A percentile compares a stretch with the other conserved stretches of the same genome.
These are phyloP conservation scores for Phoenix roebelenii DNA, from an alignment of 176 grass and related monocot genomes.

Conservation along the genomic window DNA sequence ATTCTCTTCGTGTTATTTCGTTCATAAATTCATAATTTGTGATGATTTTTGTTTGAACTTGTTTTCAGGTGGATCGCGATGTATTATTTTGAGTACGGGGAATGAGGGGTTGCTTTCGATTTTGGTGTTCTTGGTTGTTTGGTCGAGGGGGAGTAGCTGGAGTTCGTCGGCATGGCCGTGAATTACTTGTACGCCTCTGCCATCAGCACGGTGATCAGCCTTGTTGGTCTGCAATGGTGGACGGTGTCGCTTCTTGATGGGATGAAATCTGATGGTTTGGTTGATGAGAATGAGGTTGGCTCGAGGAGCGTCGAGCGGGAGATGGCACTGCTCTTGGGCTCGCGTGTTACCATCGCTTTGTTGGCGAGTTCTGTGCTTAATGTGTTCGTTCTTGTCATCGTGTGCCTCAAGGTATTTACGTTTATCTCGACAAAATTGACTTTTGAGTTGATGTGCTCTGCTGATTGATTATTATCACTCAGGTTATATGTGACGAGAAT, in stretches of 20 bases:
- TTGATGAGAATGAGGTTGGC: neutral
- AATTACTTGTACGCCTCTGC: constrained; percentile 50
- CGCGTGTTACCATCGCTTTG: constrained; percentile 45
- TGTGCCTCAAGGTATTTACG: constrained; percentile 48
- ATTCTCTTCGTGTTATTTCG: too few relatives aligned
- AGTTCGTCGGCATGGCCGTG: constrained; percentile 43
- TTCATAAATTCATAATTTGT: too few relatives aligned
- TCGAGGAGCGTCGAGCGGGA: neutral
- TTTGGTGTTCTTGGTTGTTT: neutral
- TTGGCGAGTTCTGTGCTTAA: constrained; percentile 56
- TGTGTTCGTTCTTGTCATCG: constrained; percentile 38
- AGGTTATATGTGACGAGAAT: too few relatives aligned
- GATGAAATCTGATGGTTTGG: constrained; percentile 13
- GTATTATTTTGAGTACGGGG: neutral
- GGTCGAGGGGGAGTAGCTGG: constrained; percentile 8
- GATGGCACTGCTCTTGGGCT: constrained; percentile 34
- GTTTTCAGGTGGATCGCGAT: too few relatives aligned
- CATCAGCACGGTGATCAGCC: constrained; percentile 43
- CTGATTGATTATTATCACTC: too few relatives aligned
- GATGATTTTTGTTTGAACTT: too few relatives aligned
- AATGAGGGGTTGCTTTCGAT: constrained; percentile 1
- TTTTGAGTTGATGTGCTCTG: too few relatives aligned
- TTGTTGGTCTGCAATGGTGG: constrained; percentile 65
- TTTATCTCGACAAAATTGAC: too few relatives aligned
- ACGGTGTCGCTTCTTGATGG: constrained; percentile 42